Conservation (phyloP, 768 basidiomycete species). For the Pisolithus sp. region DNA sequence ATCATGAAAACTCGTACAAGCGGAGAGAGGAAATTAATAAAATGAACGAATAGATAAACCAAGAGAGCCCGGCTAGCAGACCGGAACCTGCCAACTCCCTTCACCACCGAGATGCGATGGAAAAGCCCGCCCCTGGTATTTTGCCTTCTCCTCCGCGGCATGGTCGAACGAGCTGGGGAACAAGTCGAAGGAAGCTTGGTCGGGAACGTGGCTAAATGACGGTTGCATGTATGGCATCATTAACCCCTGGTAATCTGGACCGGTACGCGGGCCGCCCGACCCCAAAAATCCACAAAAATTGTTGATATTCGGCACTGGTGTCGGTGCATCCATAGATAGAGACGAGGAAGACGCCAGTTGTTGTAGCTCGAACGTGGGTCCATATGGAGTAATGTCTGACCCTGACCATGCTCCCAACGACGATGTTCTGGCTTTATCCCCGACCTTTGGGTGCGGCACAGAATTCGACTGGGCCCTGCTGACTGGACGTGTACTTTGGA, state of each 20-base stretch:
- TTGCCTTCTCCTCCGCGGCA: slow-evolving; percentile 12
- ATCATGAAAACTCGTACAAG: slow-evolving; percentile 9
- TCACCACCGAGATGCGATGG: slow-evolving; percentile 56
- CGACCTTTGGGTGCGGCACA: slow-evolving; percentile 7
- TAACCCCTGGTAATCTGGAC: slow-evolving; percentile 18
- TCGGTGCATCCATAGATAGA: slow-evolving; percentile 29
- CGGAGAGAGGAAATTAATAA: slow-evolving; percentile 1
- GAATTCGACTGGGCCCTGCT: slow-evolving; percentile 25
- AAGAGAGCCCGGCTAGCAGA: slow-evolving; percentile 36
- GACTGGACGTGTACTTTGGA: slow-evolving; percentile 51
- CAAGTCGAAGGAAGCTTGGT: slow-evolving; percentile 22
- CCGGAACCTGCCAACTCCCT: slow-evolving; percentile 74
- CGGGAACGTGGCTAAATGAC: slow-evolving; percentile 23
- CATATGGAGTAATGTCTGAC: slow-evolving; percentile 4
- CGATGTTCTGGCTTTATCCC: slow-evolving; percentile 11
- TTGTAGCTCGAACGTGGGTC: slow-evolving; percentile 11
- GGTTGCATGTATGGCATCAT: slow-evolving; percentile 22
- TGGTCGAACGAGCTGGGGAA: slow-evolving; percentile 24
- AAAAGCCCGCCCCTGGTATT: slow-evolving; percentile 59
- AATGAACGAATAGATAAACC: neutral
- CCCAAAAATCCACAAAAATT: slow-evolving; percentile 55
- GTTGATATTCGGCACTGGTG: slow-evolving; percentile 29
- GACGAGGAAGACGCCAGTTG: slow-evolving; percentile 29
- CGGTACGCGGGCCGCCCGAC: slow-evolving; percentile 32
- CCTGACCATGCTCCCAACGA: slow-evolving; percentile 24